These are phyloP conservation scores for Protea cynaroides DNA, from an alignment of 164 flowering plant species.

Conservation along the genomic window DNA sequence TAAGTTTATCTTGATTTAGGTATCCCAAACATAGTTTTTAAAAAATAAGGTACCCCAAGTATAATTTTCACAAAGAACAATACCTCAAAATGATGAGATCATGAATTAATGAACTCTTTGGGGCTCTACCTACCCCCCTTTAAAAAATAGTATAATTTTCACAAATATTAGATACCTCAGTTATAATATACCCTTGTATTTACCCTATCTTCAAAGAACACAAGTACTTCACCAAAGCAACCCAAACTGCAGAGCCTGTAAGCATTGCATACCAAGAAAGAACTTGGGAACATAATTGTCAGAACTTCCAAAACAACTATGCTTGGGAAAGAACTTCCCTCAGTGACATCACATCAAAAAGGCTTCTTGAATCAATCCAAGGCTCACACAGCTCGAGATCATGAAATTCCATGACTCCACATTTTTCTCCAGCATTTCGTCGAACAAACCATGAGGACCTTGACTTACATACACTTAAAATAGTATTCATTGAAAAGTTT, in stretches of 20 bases:
- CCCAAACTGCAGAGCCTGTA: conserved; percentile 22
- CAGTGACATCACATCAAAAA: conserved; percentile 26
- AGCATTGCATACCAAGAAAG: conserved; percentile 37
- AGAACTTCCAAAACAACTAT: no score
- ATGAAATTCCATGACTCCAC: conserved; percentile 42
- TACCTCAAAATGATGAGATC: no score
- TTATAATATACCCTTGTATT: conserved; percentile 13
- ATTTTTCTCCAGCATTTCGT: conserved; percentile 37
- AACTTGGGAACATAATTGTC: no score
- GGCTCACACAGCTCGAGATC: conserved; percentile 32
- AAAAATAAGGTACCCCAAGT: no score
- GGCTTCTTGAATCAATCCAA: conserved; percentile 19
- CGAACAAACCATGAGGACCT: conserved; percentile 25
- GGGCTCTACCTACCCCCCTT: no score
- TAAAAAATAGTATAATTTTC: no score
- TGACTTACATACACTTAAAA: conserved; percentile 32
- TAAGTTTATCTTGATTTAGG: no score
- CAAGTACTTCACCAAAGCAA: conserved; percentile 18
- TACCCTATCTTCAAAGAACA: conserved; percentile 24
- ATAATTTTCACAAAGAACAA: no score
- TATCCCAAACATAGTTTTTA: no score
- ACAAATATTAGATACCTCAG: no score
- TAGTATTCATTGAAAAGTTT: conserved; percentile 27
- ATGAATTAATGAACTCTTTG: no score
- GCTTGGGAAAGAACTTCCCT: conserved; percentile 34